Base-by-base conservation (phyloP, 2,329 filamentous ascomycete species). In the Colletotrichum cereale region DNA sequence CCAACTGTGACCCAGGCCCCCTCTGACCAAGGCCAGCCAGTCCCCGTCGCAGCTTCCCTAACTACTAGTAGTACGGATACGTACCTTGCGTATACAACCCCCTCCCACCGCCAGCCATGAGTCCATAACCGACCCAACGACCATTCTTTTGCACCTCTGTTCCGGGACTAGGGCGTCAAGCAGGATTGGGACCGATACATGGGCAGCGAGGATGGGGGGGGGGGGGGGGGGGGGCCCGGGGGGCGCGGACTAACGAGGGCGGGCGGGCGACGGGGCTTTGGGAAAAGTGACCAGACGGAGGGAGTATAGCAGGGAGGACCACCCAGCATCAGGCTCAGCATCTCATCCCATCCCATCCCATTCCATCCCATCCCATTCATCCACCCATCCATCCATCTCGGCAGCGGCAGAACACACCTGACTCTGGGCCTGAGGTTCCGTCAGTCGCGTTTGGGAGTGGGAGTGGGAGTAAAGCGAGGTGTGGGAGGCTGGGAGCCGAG, bases 201-300 rank as follows among this genome's bases (percentile, higher is more conserved):
- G 53, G 56, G 21, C 47, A 56, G 52, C 53, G 62, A 62, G 36
- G 53, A 66, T 63, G 64, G 29, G 50, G 50, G 21, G 4, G 18
- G 4, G 31, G 52, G 52, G 52, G 52, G 18, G 4, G 31, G 52
- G 52, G 52, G 52, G n/a, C n/a, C n/a, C 29, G 4, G 31, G 52
- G 52, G 52, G 52, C 52, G 52, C 52, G 52, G 52, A 18, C 52
- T 55, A 55, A 36, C 52, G 31, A 36, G 52, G 11, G 29, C 21
- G 52, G 44, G n/a, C 44, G n/a, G 24, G 26, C 24, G n/a, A 47
- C 47, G 5, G 47, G 18, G 47, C 24, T 31, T 44, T 53, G 29
- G 29, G 26, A 53, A 31, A 18, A 11, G n/a, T 52, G 48, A 36
- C 52, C 21, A 12, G 52, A 55, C 52, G 29, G 29, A 34, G 50